A percentile compares a stretch with the other conserved stretches of the same genome.
Evolutionary conservation across 306 rosid genomes (phyloP).

Genomic region (Medicago arabica): DNA sequence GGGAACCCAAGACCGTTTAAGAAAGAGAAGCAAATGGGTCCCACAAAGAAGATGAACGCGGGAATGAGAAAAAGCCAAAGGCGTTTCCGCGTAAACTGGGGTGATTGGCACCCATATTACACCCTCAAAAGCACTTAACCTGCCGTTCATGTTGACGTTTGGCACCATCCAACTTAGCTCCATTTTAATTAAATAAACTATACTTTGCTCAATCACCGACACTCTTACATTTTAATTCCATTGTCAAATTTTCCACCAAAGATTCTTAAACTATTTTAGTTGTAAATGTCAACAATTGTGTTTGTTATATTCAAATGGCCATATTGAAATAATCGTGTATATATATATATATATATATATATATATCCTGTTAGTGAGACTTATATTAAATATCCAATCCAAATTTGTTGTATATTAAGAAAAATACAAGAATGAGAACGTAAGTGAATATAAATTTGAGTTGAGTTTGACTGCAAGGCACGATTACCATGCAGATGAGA

Average conservation of each 20-base stretch:
- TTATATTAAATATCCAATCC: not conserved
- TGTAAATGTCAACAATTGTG: not conserved
- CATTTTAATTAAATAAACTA: not conserved
- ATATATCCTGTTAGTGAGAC: not conserved
- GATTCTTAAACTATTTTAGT: not conserved
- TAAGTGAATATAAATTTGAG: not conserved
- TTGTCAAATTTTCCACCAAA: not conserved
- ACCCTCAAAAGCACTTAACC: not conserved
- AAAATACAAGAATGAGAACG: slow-evolving; percentile 15
- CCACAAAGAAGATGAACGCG: slow-evolving; percentile 25
- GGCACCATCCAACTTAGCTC: slow-evolving; percentile 3
- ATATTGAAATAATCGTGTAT: too few species aligned
- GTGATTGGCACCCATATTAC: slow-evolving; percentile 23
- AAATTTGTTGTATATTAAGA: slow-evolving; percentile 7
- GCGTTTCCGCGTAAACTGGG: slow-evolving; percentile 34
- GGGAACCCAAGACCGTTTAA: too few species aligned
- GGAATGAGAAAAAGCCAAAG: slow-evolving; percentile 33
- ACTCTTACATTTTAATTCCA: not conserved
- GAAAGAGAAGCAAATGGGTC: slow-evolving; percentile 20
- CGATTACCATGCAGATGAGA: slow-evolving; percentile 28
- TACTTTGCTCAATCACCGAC: slow-evolving; percentile 15
- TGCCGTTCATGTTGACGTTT: slow-evolving; percentile 37
- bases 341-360: too few species aligned
- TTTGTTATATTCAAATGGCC: not conserved
- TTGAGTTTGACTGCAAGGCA: slow-evolving; percentile 22